Evolutionary conservation across 164 flowering plant species (phyloP).

Genomic region (Vitis amurensis): DNA sequence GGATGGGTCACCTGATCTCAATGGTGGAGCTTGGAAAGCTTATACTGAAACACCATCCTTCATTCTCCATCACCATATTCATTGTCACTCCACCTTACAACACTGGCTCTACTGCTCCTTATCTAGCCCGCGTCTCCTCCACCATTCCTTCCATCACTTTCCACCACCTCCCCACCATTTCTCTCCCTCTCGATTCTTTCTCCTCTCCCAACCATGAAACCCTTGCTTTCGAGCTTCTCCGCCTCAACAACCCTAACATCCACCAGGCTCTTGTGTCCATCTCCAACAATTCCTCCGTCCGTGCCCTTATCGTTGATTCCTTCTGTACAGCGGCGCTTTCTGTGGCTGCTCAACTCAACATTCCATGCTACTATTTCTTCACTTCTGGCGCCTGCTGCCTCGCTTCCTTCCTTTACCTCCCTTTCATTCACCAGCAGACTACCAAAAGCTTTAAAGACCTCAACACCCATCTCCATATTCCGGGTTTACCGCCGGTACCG

Average conservation of each 20-base stretch:
- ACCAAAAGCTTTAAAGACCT: constrained; percentile 16
- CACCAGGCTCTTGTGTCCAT: constrained; percentile 27
- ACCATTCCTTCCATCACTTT: constrained; percentile 38
- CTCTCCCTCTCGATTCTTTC: constrained; percentile 14
- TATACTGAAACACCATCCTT: constrained; percentile 33
- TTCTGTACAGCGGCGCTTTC: constrained; percentile 30
- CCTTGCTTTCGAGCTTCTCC: constrained; percentile 23
- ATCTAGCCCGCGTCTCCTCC: constrained; percentile 35
- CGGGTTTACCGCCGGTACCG: constrained; percentile 15
- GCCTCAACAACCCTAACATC: constrained; percentile 33
- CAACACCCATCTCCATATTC: constrained; percentile 8
- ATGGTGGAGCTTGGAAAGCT: constrained; percentile 55
- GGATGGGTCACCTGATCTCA: constrained; percentile 38
- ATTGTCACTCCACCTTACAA: constrained; percentile 24
- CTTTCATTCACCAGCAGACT: constrained; percentile 21
- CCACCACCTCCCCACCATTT: constrained; percentile 32
- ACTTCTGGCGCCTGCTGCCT: constrained; percentile 31
- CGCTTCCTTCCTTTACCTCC: constrained; percentile 28
- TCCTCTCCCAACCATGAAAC: constrained; percentile 12
- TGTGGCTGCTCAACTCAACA: constrained; percentile 23
- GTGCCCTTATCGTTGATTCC: constrained; percentile 41
- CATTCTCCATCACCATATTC: constrained; percentile 37
- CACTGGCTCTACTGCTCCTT: constrained; percentile 33
- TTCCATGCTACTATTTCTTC: constrained; percentile 43
- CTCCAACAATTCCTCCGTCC: constrained; percentile 19